Evolutionary conservation across 2,329 filamentous ascomycete species (phyloP), one percentile per base, ranked within the genome.

Genomic region (Phialocephala subalpina): DNA sequence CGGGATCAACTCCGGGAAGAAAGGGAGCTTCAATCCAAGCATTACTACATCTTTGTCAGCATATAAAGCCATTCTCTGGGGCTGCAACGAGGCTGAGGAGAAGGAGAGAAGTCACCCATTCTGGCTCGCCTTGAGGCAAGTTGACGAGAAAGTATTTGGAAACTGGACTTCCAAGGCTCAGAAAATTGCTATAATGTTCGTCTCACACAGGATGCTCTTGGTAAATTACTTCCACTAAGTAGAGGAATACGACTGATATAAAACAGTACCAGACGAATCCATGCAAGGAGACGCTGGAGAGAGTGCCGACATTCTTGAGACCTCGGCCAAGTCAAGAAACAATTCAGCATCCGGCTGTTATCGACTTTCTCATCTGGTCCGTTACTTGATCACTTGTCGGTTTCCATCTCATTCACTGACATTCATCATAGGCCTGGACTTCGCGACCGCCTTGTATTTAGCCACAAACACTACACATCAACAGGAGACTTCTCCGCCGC

Each of bases 401-500:
- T 14, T 47, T 18, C 11, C 16, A 4, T 18, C 4, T 18, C 3
- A 49, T 49, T 20, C 6, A 7, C 45, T 49, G 22, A 49, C n/a
- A 11, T 25, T 25, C 1, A 42, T 11, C 45, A 49, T 8, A 49
- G 45, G 45, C 45, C 45, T 7, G 45, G 45, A 22, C 45, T 49
- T 25, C 45, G 45, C 22, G 45, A 49, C 7, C n/a, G 45, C 9
- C 45, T 49, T 14, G 45, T 49, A 2, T 49, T 49, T n/a, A 49
- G 45, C 20, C 45, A 49, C 45, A 49, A 49, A 49, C 45, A 49
- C 45, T 49, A 49, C n/a, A 49, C 45, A 20, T 49, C 45, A 2
- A 49, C 45, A 25, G 45, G 45, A 20, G 45, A 49, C 45, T 49
- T 49, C 20, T 49, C 45, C 3, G 45, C 45, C 7, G 45, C 45